Base-by-base conservation (phyloP, 192 early-diverging fungal genomes). In the Coemansia sp. region DNA sequence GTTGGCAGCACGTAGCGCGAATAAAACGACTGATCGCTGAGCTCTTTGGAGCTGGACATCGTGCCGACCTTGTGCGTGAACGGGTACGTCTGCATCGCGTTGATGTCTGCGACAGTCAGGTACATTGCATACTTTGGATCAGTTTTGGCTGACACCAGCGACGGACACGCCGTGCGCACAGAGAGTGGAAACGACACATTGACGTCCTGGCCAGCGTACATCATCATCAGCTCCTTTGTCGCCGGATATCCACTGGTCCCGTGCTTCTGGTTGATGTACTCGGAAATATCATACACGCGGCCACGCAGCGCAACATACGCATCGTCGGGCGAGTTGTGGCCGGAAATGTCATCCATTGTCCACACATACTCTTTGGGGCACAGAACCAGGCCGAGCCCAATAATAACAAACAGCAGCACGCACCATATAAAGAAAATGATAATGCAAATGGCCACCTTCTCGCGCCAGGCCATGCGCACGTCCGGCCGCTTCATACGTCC, bases 391-490 rank as follows among this genome's bases (percentile, higher is more conserved):
- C 90, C 90, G 23, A 91, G 83, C 0, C 89, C 92, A 44, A 93
- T 85, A 53, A 98, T 93, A 66, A 94, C 84, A 74, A 98, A 98
- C 38, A 96, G 83, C 23, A 94, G 83, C n/a, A 85, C 64, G 19
- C 75, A 86, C 48, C 92, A 95, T 57, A 93, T 82, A 17, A 93
- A 74, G 58, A 91, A 86, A 42, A 98, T 95, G 64, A 97, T 69
- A 20, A 93, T 77, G 77, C 92, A 94, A 17, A 98, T 83, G 0
- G 88, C 85, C 12, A 92, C 81, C 71, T 98, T 98, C 77, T 98
- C 96, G 28, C 95, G 83, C 94, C 93, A 98, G 12, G 95, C 95
- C 93, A 95, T 95, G 38, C 87, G 91, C 46, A 98, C 86, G 72
- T 98, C 94, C 31, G 89, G 81, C 25, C 94, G 87, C 70, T 88